A percentile compares a stretch with the other conserved stretches of the same genome.
These are phyloP conservation scores for Saccharomyces kudriavzevii DNA, from an alignment of 805 yeast genomes.

Conservation along the genomic window DNA sequence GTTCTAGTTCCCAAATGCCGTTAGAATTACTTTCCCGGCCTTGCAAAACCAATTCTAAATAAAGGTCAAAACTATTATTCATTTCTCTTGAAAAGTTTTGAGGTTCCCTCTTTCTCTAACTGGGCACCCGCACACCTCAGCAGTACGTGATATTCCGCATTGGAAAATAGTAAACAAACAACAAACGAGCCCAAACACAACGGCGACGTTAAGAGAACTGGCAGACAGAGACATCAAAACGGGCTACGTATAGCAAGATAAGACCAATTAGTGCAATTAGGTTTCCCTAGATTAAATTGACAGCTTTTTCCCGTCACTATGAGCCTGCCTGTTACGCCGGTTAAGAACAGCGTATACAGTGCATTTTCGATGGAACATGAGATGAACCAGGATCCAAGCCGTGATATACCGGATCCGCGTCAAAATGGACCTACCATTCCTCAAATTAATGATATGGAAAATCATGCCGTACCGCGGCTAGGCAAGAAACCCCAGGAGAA, in stretches of 20 bases:
- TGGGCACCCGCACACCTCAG: not conserved
- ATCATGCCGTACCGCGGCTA: not conserved
- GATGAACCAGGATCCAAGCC: not conserved
- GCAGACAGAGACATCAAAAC: not conserved
- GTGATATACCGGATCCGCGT: not conserved
- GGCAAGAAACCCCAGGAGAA: not conserved
- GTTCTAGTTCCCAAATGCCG: not conserved
- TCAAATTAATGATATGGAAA: not conserved
- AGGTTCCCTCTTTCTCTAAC: not conserved
- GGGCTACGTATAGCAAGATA: not conserved
- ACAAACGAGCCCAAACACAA: not conserved
- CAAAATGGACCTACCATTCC: not conserved
- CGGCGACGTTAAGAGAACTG: not conserved
- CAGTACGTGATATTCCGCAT: not conserved
- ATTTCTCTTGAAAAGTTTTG: not conserved
- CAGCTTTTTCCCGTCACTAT: not conserved
- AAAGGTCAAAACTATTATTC: not conserved
- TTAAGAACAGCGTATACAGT: not conserved
- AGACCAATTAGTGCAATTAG: not conserved
- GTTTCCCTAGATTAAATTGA: not conserved
- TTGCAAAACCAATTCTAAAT: not conserved
- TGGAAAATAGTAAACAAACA: not conserved
- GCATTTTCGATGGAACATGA: not conserved
- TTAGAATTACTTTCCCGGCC: not conserved
- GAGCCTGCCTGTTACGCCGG: conserved; percentile 7